Evolutionary conservation across 768 basidiomycete genomes (phyloP).

Genomic region (Macrolepiota albuminosa): DNA sequence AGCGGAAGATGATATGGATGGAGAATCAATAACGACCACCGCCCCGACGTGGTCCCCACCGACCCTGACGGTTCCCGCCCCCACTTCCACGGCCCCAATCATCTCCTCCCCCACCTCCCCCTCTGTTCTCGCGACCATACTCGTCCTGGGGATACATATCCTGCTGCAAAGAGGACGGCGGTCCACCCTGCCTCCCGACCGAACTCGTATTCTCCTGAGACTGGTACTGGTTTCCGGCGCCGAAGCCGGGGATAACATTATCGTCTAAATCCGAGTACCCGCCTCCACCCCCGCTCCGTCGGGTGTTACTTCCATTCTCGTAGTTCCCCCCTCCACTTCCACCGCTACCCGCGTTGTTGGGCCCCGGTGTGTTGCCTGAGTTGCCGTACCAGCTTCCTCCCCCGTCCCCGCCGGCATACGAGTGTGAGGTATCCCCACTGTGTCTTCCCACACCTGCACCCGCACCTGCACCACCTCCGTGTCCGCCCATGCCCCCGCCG

Average conservation of each 20-base stretch:
- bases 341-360: constrained; percentile 33
- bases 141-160: constrained; percentile 44
- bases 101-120: constrained; percentile 26
- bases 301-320: constrained; percentile 12
- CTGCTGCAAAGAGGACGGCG: constrained; percentile 36
- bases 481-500: background rate
- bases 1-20: background rate
- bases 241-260: constrained; percentile 64
- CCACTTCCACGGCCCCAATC: constrained; percentile 30
- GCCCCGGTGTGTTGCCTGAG: background rate
- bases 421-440: constrained; percentile 8
- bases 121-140: constrained; percentile 31
- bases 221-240: constrained; percentile 20
- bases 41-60: constrained; percentile 26
- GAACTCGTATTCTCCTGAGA: constrained; percentile 10
- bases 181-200: constrained; percentile 21
- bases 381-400: constrained; percentile 14
- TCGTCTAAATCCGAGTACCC: constrained; percentile 34
- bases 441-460: background rate
- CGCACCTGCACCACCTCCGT: background rate
- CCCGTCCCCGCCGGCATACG: constrained; percentile 35
- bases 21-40: constrained; percentile 17
- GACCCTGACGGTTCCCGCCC: constrained; percentile 21
- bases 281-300: constrained; percentile 14
- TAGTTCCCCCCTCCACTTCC: constrained; percentile 14